Percentiles rank a stretch among this genome's conserved stretches.
Evolutionary conservation across 2,329 filamentous ascomycete species (phyloP).

Genomic region (Talaromyces albobiverticillius): DNA sequence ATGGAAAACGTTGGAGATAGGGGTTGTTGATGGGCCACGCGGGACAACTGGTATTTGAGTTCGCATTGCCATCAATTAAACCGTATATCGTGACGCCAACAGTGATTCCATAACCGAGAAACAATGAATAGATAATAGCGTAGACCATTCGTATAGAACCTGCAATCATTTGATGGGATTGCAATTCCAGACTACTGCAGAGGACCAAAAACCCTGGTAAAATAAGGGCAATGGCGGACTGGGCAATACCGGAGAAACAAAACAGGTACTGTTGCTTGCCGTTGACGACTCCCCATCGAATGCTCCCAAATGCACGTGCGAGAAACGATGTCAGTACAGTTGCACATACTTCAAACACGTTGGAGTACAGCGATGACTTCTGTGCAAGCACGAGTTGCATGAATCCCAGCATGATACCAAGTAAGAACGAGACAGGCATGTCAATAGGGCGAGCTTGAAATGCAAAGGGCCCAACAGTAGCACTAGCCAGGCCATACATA

Average conservation of each 20-base stretch:
- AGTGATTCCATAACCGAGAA: constrained; percentile 68
- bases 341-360: constrained; percentile 63
- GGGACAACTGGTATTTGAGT: constrained; percentile 44
- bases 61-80: constrained; percentile 54
- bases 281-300: constrained; percentile 42
- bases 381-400: constrained; percentile 73
- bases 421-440: constrained; percentile 69
- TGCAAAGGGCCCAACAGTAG: constrained; percentile 72
- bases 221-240: constrained; percentile 68
- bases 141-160: constrained; percentile 69
- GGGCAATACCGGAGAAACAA: constrained; percentile 67
- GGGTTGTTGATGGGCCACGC: constrained; percentile 47
- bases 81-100: constrained; percentile 62
- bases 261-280: constrained; percentile 47
- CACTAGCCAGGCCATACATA: constrained; percentile 72
- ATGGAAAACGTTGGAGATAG: constrained; percentile 59
- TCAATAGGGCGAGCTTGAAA: constrained; percentile 75
- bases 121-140: constrained; percentile 66
- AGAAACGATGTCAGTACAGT: constrained; percentile 66
- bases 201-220: constrained; percentile 64
- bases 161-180: constrained; percentile 65
- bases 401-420: constrained; percentile 69
- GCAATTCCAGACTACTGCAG: constrained; percentile 60
- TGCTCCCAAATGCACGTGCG: constrained; percentile 64
- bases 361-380: constrained; percentile 64